Percentiles rank a stretch among this genome's conserved stretches.
Conservation (phyloP, 1,284 basidiomycete species). For the Sporisorium scitamineum region DNA sequence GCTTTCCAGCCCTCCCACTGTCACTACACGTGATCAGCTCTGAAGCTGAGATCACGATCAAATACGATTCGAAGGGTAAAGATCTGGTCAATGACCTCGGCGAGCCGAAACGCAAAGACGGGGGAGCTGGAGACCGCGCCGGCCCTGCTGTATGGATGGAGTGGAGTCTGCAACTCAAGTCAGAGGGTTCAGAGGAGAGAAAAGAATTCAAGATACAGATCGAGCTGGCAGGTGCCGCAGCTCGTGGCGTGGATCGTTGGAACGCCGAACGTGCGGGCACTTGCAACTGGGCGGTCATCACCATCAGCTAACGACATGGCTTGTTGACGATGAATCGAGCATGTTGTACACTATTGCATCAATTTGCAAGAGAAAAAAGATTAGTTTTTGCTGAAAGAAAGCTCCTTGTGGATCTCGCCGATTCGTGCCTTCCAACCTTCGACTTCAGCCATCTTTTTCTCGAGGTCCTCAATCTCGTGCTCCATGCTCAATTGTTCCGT, state of each 20-base stretch:
- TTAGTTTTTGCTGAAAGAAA: slow-evolving; percentile 67
- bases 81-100: slow-evolving; percentile 29
- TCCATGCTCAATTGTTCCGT: slow-evolving; percentile 79
- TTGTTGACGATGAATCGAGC: neutral
- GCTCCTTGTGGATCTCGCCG: slow-evolving; percentile 69
- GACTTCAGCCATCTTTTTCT: slow-evolving; percentile 69
- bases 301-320: slow-evolving; percentile 18
- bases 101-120: slow-evolving; percentile 45
- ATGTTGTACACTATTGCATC: neutral
- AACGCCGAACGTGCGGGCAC: slow-evolving; percentile 35
- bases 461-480: slow-evolving; percentile 69
- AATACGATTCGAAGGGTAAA: slow-evolving; percentile 23
- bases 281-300: slow-evolving; percentile 33
- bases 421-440: slow-evolving; percentile 70
- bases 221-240: slow-evolving; percentile 34
- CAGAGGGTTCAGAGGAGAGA: neutral
- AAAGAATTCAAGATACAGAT: slow-evolving; percentile 20
- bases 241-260: slow-evolving; percentile 43
- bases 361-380: neutral
- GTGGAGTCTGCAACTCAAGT: slow-evolving; percentile 21
- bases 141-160: slow-evolving; percentile 50
- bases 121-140: slow-evolving; percentile 28
- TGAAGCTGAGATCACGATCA: neutral
- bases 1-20: slow-evolving; percentile 26
- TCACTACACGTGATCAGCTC: neutral